Conservation (phyloP, 805 yeast genomes). For the Ogataea nakhonphanomensis region DNA sequence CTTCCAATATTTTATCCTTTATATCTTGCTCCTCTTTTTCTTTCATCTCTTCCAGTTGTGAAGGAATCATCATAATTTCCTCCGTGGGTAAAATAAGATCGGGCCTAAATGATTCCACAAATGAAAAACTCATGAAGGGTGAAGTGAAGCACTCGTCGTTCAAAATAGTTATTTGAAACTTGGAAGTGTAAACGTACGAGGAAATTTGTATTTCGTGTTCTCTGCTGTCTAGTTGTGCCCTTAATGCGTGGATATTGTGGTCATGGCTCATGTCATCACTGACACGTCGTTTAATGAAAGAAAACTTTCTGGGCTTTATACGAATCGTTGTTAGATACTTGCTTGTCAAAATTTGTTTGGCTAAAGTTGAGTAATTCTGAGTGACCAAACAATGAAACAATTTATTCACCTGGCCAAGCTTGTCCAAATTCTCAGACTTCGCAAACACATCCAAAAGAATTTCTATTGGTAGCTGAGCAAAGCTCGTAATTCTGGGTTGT, state of each 20-base stretch:
- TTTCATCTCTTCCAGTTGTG: conserved; percentile 1
- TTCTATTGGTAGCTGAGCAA: conserved; percentile 20
- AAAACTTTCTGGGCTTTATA: conserved; percentile 4
- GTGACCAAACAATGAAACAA: conserved; percentile 10
- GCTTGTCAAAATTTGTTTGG: conserved; percentile 8
- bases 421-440: conserved; percentile 12
- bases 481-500: not conserved
- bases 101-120: conserved; percentile 1
- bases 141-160: conserved; percentile 4
- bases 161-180: conserved; percentile 10
- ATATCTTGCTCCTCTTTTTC: not conserved
- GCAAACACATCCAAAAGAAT: conserved; percentile 17
- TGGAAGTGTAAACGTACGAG: conserved; percentile 8
- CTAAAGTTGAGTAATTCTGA: conserved; percentile 9
- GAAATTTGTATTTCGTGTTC: not conserved
- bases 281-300: conserved; percentile 16
- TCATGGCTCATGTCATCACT: conserved; percentile 20
- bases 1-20: conserved; percentile 1
- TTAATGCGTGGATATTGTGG: conserved; percentile 20
- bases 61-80: not conserved
- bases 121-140: conserved; percentile 4
- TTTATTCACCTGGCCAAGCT: conserved; percentile 7
- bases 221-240: conserved; percentile 14
- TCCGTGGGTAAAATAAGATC: conserved; percentile 13
- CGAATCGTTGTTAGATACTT: conserved; percentile 3